phyloP scores from a whole-genome alignment of 768 basidiomycete genomes.

The Suillus sp. region DNA sequence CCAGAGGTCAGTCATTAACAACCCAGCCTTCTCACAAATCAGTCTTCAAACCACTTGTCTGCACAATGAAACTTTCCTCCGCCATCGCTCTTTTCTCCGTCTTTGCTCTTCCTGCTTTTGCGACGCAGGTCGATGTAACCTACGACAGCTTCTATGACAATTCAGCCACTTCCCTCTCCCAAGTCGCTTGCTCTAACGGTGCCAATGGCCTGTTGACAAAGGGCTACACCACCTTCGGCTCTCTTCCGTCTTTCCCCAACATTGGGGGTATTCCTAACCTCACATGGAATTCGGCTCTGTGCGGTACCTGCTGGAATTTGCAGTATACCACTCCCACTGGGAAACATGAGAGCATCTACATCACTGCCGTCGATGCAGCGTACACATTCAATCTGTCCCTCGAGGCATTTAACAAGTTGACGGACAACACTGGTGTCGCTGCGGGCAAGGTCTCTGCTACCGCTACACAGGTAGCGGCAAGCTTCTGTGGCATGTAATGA shows the following conservation, averaged over 20 bases:
- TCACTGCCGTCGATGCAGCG: constrained; percentile 56
- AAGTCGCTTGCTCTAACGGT: constrained; percentile 40
- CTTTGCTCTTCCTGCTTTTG: constrained; percentile 21
- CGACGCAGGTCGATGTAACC: constrained; percentile 25
- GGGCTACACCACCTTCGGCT: constrained; percentile 36
- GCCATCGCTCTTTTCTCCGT: constrained; percentile 15
- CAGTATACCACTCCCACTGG: constrained; percentile 43
- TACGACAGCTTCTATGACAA: constrained; percentile 39
- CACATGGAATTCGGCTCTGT: constrained; percentile 50
- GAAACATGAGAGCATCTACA: constrained; percentile 41
- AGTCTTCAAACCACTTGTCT: constrained; percentile 32
- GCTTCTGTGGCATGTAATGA: constrained; percentile 49
- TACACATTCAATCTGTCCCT: constrained; percentile 41
- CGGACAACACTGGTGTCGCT: constrained; percentile 42
- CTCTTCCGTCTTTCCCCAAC: constrained; percentile 35
- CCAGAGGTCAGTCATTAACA: constrained; percentile 1
- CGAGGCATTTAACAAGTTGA: constrained; percentile 38
- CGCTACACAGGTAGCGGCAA: constrained; percentile 44
- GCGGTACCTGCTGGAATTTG: constrained; percentile 62
- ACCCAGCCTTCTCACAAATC: not conserved
- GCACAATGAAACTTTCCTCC: constrained; percentile 34
- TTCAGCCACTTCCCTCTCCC: constrained; percentile 24
- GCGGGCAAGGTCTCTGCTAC: constrained; percentile 49
- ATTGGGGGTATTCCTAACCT: constrained; percentile 30
- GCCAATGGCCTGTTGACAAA: constrained; percentile 34